phyloP scores from a whole-genome alignment of 2,329 filamentous ascomycete species.

The Purpureocillium takamizusanense region DNA sequence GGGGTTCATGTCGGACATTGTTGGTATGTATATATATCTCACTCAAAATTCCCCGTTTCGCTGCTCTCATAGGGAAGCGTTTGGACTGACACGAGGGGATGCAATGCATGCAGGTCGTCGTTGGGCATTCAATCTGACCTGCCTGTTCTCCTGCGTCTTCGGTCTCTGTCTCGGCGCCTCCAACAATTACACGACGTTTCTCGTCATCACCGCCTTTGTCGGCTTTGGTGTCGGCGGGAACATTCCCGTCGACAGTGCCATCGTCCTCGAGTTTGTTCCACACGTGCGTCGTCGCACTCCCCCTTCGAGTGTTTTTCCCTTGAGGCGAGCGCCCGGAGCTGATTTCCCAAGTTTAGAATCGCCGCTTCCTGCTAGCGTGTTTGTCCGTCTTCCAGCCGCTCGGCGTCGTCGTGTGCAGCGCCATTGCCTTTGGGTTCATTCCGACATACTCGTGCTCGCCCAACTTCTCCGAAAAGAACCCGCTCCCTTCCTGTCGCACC shows the following conservation, averaged over 20 bases:
- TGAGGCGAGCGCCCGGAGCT: too few relatives aligned
- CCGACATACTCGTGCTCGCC: conserved; percentile 40
- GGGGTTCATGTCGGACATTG: conserved; percentile 45
- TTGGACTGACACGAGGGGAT: too few relatives aligned
- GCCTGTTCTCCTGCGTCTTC: conserved; percentile 44
- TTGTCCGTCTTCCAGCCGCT: conserved; percentile 48
- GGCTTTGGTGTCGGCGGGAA: conserved; percentile 45
- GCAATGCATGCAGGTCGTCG: conserved; percentile 32
- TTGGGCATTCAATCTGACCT: conserved; percentile 50
- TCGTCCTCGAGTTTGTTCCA: conserved; percentile 46
- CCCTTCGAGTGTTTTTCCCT: neutral
- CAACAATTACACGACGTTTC: conserved; percentile 38
- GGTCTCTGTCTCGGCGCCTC: conserved; percentile 41
- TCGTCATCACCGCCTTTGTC: conserved; percentile 43
- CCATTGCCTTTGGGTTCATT: conserved; percentile 44
- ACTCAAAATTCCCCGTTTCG: neutral
- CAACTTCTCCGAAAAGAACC: conserved; percentile 5
- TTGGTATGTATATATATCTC: conserved; percentile 15
- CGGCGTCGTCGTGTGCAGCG: conserved; percentile 40
- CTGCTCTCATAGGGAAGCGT: too few relatives aligned
- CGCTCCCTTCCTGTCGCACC: conserved; percentile 33
- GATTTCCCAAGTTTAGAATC: conserved; percentile 17
- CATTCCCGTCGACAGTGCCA: conserved; percentile 46
- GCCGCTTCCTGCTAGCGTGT: conserved; percentile 40
- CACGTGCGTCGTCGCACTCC: conserved; percentile 18